Conservation (phyloP, 1,284 basidiomycete species). For the Ganoderma leucocontextum region DNA sequence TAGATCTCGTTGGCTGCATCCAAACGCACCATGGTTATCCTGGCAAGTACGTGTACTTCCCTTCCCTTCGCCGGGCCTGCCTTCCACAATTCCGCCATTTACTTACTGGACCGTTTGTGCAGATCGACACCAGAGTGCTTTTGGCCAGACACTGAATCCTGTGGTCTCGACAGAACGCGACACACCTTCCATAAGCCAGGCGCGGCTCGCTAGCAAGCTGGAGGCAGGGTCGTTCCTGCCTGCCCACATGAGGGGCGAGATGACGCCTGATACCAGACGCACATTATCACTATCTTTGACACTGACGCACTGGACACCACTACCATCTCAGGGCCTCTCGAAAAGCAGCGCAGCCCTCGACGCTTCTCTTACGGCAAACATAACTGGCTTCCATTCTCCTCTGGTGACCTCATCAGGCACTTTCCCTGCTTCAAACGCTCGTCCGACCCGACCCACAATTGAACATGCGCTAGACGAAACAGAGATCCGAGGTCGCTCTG, state of each 20-base stretch:
- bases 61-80: conserved; percentile 6
- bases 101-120: conserved; percentile 3
- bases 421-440: conserved; percentile 23
- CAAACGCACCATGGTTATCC: conserved; percentile 27
- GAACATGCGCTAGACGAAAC: conserved; percentile 6
- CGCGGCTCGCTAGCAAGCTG: conserved; percentile 15
- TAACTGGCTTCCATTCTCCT: conserved; percentile 26
- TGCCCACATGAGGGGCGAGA: conserved; percentile 17
- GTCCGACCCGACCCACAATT: conserved; percentile 13
- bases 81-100: conserved; percentile 13
- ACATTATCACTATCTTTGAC: conserved; percentile 25
- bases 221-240: conserved; percentile 19
- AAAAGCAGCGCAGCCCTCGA: conserved; percentile 6
- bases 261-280: conserved; percentile 21
- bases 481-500: conserved; percentile 26
- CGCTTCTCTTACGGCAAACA: conserved; percentile 30
- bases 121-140: conserved; percentile 23
- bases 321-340: conserved; percentile 19
- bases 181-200: conserved; percentile 11
- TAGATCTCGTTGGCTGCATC: conserved; percentile 11
- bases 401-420: conserved; percentile 29
- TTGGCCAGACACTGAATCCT: conserved; percentile 17
- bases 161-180: conserved; percentile 24
- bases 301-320: conserved; percentile 29
- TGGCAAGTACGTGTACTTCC: conserved; percentile 26